Base-by-base conservation (phyloP, 352 stramenopile genomes). In the Globisporangium carolinianum region DNA sequence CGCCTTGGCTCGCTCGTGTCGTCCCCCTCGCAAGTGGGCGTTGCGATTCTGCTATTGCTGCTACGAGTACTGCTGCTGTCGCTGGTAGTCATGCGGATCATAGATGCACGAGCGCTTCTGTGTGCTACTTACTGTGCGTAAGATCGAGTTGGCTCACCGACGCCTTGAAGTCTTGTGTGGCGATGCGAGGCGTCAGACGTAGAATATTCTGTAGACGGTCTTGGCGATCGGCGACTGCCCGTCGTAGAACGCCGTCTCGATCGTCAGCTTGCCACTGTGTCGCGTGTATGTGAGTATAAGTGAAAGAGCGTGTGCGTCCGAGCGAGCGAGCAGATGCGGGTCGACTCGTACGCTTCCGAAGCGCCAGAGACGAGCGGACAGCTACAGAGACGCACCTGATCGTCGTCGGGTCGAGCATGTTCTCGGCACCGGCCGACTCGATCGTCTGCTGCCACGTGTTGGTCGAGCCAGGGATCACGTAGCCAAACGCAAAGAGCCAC, bases 401-500 rank as follows among this genome's bases (percentile, higher is more conserved):
- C 17, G 79, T 46, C 18, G 94, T 75, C 0, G 89, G 75, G 54
- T 89, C 75, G 4, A 97, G 71, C 85, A 98, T 97, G 61, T 94
- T 86, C 38, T 92, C 87, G 8, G 87, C 63, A 2, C 83, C 83
- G 0, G 89, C 91, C 1, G 91, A 80, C 54, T 97, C 86, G 54
- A 98, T 98, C 4, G 89, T 98, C 60, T 98, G 91, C 64, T 98
- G 90, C 94, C 94, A 98, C 10, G 79, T 92, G 68, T 98, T 98
- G 11, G 89, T 98, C 17, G 89, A 98, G 15, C 89, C 84, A 1
- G 93, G 89, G 52, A 98, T 98, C 15, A 98, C 94, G 63, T 91
- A 98, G 18, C 95, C 95, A 67, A 98, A 98, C 35, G 81, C 81
- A 64, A 98, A 98, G 54, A 93, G 73, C 94, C 93, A 98, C 68